Base-by-base conservation (phyloP, 1,284 basidiomycete genomes). In the Stygiomarasmius scandens region DNA sequence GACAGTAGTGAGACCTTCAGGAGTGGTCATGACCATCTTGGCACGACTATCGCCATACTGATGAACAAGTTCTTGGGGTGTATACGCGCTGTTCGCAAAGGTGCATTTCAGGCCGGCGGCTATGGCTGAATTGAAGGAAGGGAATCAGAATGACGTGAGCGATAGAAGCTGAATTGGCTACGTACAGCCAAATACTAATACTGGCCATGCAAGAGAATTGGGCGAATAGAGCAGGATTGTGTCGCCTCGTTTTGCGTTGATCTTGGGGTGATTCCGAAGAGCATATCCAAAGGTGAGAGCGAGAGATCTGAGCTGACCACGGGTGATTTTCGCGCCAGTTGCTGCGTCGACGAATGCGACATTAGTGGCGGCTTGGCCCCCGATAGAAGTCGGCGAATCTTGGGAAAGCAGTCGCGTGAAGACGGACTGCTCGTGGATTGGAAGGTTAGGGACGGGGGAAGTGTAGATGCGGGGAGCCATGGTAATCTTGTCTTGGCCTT, bases 281-380 rank as follows among this genome's bases (percentile, higher is more conserved):
- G 85, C 86, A 62, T 78, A 75, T 0, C 72, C 86, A 14, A 91
- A 73, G 2, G 79, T 74, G 10, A 89, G 74, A 0, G 87, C 77
- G n/a, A 85, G 71, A 20, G 79, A 69, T 52, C 79, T 80, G 22
- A 89, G 69, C 25, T 82, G 77, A 0, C 66, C 80, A 16, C 90
- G 81, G 0, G 87, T 79, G 24, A 93, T 61, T 1, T 76, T 75
- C 0, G 77, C 72, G 0, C 83, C 87, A 0, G 87, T 81, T 1
- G 73, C 69, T 0, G 86, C 86, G 63, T 93, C 90, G 54, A 92
- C 78, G 68, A 85, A 90, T 0, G 89, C 89, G 5, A 80, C 78
- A 1, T 71, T 62, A 2, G 71, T 63, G 0, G 67, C 77, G 0
- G 77, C 74, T 61, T 74, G 81, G 14, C 71, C 69, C 22, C 80